Evolutionary conservation across 768 basidiomycete species (phyloP), one percentile per base, ranked within the genome.

Genomic region (Tulasnella sp.): DNA sequence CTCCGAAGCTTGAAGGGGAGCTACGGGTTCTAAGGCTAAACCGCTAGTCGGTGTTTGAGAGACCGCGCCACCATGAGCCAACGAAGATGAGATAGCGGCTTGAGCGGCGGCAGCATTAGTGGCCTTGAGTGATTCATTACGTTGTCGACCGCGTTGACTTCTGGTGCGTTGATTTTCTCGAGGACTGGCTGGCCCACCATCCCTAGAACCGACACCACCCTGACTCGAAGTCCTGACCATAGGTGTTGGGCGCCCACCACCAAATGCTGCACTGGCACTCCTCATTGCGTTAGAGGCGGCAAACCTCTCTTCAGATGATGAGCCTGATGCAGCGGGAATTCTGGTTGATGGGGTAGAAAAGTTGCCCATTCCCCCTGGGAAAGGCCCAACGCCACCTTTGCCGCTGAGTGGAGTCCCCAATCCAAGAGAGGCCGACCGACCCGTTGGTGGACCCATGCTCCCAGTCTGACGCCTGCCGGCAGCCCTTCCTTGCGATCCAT

Each of bases 111-210:
- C 67, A 56, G 63, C 28, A 62, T 60, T 37, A 62, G 62, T 64
- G 45, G 32, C 68, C 61, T 70, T 76, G 60, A 73, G 72, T 49
- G 65, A 66, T 34, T 79, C 78, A 37, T 69, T 70, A n/a, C 88
- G 75, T 61, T 81, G 78, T 59, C 76, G 78, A n/a, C 89, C 91
- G 37, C 89, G 84, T 63, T 83, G 81, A 65, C 83, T 87, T 53
- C 90, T 72, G 24, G 74, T 79, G 45, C 84, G 69, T 71, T 43
- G 48, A 6, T 25, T 58, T 58, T 57, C 48, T 58, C 50, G n/a
- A 61, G 45, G 66, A 69, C 60, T 73, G 69, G 1, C 73, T 4
- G 76, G 72, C 31, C 76, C 78, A 40, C 40, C 33, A 20, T 16
- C 5, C 33, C n/a, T n/a, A 19, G 22, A 44, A 7, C 55, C 53